Evolutionary conservation across 331 rosid genomes (phyloP), one percentile per base, ranked within the genome.

Genomic region (Quercus phellos): DNA sequence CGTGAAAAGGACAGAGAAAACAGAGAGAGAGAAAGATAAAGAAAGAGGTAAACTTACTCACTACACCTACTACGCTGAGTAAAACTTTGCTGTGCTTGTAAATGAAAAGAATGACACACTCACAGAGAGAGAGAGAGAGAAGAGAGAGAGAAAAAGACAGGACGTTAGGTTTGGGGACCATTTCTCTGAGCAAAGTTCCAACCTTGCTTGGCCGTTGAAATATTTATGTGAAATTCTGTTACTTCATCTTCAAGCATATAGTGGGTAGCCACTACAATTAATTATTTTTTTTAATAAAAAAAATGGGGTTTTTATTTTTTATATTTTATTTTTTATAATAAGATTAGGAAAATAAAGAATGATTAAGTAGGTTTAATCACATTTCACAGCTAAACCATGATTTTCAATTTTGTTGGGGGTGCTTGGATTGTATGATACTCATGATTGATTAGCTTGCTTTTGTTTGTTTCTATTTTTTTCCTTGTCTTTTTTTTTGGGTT

Each of bases 191-290:
- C 79, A 72, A 64, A 38, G 77, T 78, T 72, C 70, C 84, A 61
- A 74, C 53, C 77, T 83, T 56, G 26, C 19, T 29, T 76, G 79
- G 72, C 83, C 73, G 30, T 69, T 79, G 70, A 68, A 68, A 53
- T 50, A 73, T 83, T 68, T 50, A 70, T 78, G 75, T 59, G 82
- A 79, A 79, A 61, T 75, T 78, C 42, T 61, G 67, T 88, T 89
- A 77, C 93, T 90, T 94, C 71, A 76, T 84, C 87, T 78, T 71
- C 84, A 90, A 91, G 96, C 91, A 75, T 85, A 74, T 85, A 80
- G 85, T 85, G 90, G 93, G 88, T 88, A 58, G 86, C 84, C 87
- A 80, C 81, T 56, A 34, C 6, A 43, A 68, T 71, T 82, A 80
- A 75, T 75, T 85, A 81, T 82, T 74, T 74, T 69, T 87, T 84